phyloP scores from a whole-genome alignment of 768 basidiomycete species.

The Mycena galopus region DNA sequence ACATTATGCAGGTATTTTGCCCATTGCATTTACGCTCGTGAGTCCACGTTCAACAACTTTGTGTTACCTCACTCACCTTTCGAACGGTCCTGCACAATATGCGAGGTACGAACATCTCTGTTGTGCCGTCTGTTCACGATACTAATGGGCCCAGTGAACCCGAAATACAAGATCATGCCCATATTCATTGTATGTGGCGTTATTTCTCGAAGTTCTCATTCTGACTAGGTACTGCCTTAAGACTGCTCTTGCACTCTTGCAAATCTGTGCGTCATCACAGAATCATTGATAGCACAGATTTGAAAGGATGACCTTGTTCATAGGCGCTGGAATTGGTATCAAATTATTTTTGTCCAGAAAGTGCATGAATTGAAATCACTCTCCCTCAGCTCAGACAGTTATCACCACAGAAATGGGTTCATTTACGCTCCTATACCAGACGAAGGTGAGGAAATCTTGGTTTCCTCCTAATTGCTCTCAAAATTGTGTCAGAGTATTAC shows the following conservation, averaged over 20 bases:
- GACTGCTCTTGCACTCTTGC: not conserved
- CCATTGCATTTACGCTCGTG: conserved; percentile 34
- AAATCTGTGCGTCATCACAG: conserved; percentile 13
- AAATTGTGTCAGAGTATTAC: conserved; percentile 20
- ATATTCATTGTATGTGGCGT: conserved; percentile 31
- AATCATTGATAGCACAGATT: not conserved
- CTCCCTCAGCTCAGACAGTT: not conserved
- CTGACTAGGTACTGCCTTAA: not conserved
- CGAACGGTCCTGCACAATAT: not conserved
- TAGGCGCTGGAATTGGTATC: conserved; percentile 2
- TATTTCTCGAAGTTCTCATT: not conserved
- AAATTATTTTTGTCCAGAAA: not conserved
- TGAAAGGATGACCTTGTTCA: not conserved
- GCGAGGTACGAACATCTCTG: not conserved
- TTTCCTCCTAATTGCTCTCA: not conserved
- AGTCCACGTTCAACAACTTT: not conserved
- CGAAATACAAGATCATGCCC: conserved; percentile 33
- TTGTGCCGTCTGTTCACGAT: not conserved
- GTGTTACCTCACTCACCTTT: not conserved
- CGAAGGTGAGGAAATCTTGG: not conserved
- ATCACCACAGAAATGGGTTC: not conserved
- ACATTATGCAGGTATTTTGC: conserved; percentile 35
- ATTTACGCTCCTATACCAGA: not conserved
- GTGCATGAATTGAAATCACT: not conserved
- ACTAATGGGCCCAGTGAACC: conserved; percentile 27